Evolutionary conservation across 148 eudicot species (phyloP).

Genomic region (Oxyria digyna): DNA sequence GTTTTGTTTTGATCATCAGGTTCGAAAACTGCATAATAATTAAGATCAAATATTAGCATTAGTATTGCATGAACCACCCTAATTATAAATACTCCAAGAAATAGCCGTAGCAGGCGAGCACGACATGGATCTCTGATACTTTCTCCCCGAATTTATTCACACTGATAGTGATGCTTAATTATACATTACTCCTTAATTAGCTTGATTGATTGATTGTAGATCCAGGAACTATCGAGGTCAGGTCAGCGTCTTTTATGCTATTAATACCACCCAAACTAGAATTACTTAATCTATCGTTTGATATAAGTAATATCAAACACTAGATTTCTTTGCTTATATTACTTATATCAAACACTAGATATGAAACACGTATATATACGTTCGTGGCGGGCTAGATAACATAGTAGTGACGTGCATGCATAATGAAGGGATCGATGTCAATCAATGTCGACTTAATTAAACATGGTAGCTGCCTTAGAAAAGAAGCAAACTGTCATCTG

Average conservation of each 20-base stretch:
- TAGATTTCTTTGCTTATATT: too few relatives aligned
- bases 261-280: neutral
- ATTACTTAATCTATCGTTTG: too few relatives aligned
- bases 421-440: too few relatives aligned
- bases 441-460: too few relatives aligned
- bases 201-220: neutral
- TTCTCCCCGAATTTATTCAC: too few relatives aligned
- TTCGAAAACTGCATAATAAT: neutral
- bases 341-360: too few relatives aligned
- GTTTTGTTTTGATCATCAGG: neutral
- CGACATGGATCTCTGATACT: neutral
- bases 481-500: neutral
- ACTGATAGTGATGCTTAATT: too few relatives aligned
- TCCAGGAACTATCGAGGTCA: neutral
- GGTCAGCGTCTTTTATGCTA: neutral
- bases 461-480: neutral
- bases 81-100: too few relatives aligned
- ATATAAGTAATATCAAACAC: too few relatives aligned
- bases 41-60: neutral
- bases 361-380: neutral
- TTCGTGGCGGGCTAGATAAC: too few relatives aligned
- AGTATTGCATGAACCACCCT: too few relatives aligned
- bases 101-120: neutral
- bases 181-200: neutral
- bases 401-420: neutral